These are phyloP conservation scores for Martensiomyces pterosporus DNA, from an alignment of 192 early-diverging fungal species.

Conservation along the genomic window DNA sequence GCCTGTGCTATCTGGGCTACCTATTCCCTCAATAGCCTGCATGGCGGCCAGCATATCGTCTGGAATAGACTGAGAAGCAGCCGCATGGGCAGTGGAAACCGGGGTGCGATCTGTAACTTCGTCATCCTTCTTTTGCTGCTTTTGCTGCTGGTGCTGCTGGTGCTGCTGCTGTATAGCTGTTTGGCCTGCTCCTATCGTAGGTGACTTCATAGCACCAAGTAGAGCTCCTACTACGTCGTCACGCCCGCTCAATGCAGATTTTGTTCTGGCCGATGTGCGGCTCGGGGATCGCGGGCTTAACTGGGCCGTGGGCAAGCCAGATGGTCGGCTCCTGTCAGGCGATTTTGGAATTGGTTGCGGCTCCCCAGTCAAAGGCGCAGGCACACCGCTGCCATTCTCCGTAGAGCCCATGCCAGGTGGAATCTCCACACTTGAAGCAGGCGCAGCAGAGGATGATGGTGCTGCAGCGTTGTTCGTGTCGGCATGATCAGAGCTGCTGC, in stretches of 20 bases:
- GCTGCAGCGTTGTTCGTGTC: not conserved
- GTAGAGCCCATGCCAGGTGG: not conserved
- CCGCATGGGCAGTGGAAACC: no score
- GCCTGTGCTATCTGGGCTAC: no score
- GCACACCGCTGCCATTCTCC: not conserved
- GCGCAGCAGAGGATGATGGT: no score
- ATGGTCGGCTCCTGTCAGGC: not conserved
- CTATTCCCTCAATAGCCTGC: constrained; percentile 34
- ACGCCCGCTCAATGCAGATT: not conserved
- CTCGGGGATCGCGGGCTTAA: not conserved
- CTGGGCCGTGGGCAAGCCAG: no score
- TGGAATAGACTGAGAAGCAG: no score
- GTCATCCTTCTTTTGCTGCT: not conserved
- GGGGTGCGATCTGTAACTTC: constrained; percentile 3
- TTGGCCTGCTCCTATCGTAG: constrained; percentile 6
- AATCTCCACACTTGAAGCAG: no score
- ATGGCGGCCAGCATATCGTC: constrained; percentile 41
- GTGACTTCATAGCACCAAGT: constrained; percentile 38
- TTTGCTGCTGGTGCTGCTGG: no score
- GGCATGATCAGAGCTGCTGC: not conserved
- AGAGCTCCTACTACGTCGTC: constrained; percentile 39
- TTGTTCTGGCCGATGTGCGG: not conserved
- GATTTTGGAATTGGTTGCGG: not conserved
- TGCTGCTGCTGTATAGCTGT: not conserved
- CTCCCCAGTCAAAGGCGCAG: no score